phyloP scores from a whole-genome alignment of 1,139 yeast species.

The Magnusiomyces suaveolens region DNA sequence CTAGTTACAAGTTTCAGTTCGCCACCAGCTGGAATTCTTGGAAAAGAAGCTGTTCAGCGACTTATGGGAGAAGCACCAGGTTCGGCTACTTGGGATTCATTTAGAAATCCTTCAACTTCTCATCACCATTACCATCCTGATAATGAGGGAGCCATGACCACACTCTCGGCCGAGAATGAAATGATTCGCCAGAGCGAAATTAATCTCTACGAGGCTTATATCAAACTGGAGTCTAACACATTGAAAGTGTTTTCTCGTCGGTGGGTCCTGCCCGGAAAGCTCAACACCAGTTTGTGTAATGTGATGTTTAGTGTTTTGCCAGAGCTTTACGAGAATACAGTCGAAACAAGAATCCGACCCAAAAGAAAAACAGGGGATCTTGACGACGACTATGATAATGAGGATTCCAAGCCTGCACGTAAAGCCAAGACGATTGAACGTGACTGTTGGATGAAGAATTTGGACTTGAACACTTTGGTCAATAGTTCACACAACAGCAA shows the following conservation, averaged over 20 bases:
- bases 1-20: conserved; percentile 7
- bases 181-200: conserved; percentile 3
- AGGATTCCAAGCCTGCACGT: background rate
- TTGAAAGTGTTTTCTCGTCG: conserved; percentile 8
- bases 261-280: conserved; percentile 13
- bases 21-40: background rate
- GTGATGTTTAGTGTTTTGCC: conserved; percentile 15
- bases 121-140: background rate
- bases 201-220: conserved; percentile 12
- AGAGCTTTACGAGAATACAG: conserved; percentile 13
- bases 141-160: too few species aligned
- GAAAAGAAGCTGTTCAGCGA: background rate
- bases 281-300: conserved; percentile 14
- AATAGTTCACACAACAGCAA: background rate
- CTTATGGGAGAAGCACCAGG: background rate
- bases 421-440: conserved; percentile 6
- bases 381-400: background rate
- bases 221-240: conserved; percentile 10
- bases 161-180: background rate
- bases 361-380: conserved; percentile 12
- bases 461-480: background rate
- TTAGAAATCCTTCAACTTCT: background rate
- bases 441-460: conserved; percentile 16
- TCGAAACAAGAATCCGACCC: conserved; percentile 12
- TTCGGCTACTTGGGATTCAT: background rate